Percentiles rank a stretch among this genome's conserved stretches.
These are phyloP conservation scores for Pseudomonodictys pantanalensis DNA, from an alignment of 495 filamentous ascomycete genomes.

Conservation along the genomic window DNA sequence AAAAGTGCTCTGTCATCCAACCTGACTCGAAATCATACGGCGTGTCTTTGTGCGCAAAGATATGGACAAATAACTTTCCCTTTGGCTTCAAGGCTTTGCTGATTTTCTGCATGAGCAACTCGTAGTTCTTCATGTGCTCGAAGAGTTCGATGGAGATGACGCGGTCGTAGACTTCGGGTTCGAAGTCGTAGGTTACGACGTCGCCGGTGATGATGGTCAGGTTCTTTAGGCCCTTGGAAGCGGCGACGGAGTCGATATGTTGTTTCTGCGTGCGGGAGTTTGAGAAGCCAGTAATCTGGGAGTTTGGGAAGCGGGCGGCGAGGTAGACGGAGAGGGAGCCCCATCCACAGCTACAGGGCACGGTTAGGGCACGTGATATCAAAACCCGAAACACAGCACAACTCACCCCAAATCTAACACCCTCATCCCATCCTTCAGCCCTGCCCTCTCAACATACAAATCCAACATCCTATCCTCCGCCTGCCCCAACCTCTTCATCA, in stretches of 20 bases:
- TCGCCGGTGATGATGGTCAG: constrained; percentile 60
- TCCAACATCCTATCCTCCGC: constrained; percentile 66
- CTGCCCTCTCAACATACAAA: constrained; percentile 55
- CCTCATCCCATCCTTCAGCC: constrained; percentile 55
- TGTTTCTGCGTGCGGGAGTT: constrained; percentile 63
- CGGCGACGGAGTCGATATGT: constrained; percentile 58
- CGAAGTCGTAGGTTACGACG: constrained; percentile 59
- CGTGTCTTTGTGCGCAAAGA: constrained; percentile 58
- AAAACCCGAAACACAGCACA: not conserved
- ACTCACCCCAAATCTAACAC: constrained; percentile 61
- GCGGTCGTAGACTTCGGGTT: constrained; percentile 53
- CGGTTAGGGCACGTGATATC: constrained; percentile 2
- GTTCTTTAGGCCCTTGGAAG: constrained; percentile 53
- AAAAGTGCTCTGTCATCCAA: constrained; percentile 72
- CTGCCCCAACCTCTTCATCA: constrained; percentile 55
- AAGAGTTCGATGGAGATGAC: constrained; percentile 65
- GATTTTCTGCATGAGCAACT: constrained; percentile 60
- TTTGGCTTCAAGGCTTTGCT: constrained; percentile 52
- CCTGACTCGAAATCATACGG: constrained; percentile 66
- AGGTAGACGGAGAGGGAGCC: constrained; percentile 61
- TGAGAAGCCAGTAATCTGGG: constrained; percentile 60
- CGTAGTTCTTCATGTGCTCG: constrained; percentile 74
- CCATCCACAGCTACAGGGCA: constrained; percentile 54
- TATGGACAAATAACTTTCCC: constrained; percentile 64
- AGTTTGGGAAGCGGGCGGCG: constrained; percentile 57